Evolutionary conservation across 2,329 filamentous ascomycete genomes (phyloP), one percentile per base, ranked within the genome.

Genomic region (Chaetomium globosum): DNA sequence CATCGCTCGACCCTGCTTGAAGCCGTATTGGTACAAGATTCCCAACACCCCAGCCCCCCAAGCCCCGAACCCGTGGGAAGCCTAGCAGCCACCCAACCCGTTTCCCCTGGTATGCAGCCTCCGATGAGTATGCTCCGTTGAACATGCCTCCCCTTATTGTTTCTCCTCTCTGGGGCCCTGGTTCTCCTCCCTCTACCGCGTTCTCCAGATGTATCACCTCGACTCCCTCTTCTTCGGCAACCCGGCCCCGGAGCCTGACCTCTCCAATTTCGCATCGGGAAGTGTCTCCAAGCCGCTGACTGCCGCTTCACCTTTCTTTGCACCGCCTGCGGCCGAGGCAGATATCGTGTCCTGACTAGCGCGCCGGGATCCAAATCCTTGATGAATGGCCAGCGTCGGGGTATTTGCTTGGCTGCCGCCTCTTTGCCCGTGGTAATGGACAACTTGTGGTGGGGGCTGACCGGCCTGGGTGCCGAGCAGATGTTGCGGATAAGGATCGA

Each of bases 401-500:
- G 87, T 89, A 71, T 87, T 88, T 9, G 85, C 83, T 72, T 89
- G 87, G 71, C 86, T 89, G 12, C 87, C 86, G n/a, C 87, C 87
- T 48, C 86, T 80, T 73, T 89, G 87, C 5, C 87, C 87, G 68
- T 89, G 86, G 70, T 89, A 89, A 71, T 89, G 87, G 33, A 89
- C 80, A 2, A 89, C 87, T 72, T 89, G 87, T 10, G 87, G 87
- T 30, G 86, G 86, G 19, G 83, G 80, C 73, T 89, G 86, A 19
- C 86, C 86, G 48, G 83, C 83, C 69, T 87, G 84, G 2, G 85
- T 82, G 19, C 86, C 87, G 5, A 89, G 77, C 58, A 88, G 80
- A 70, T 89, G 85, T 31, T 86, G 88, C 5, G 87, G 87, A 72
- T 89, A 89, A 0, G 85, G 87, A 71, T 89, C 85, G 36, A 90